These are phyloP conservation scores for Candida neerlandica DNA, from an alignment of 1,139 yeast species.

Conservation along the genomic window DNA sequence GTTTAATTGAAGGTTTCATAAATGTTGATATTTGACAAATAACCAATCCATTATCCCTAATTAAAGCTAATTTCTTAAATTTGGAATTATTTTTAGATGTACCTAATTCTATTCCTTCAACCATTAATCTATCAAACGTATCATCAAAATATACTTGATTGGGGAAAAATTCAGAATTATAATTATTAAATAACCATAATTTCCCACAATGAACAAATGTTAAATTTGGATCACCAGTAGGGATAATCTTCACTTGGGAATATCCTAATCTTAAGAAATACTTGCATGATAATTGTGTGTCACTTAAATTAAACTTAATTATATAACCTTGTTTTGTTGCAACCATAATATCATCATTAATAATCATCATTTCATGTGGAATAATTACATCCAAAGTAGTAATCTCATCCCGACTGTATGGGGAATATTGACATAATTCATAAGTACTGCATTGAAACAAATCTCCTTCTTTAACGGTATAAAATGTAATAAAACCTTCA, in stretches of 20 bases:
- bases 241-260: constrained; percentile 16
- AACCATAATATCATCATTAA: constrained; percentile 19
- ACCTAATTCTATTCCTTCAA: constrained; percentile 15
- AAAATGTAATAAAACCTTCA: constrained; percentile 21
- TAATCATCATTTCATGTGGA: constrained; percentile 23
- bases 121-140: constrained; percentile 27
- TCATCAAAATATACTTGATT: constrained; percentile 44
- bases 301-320: constrained; percentile 19
- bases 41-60: constrained; percentile 55
- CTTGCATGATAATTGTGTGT: constrained; percentile 14
- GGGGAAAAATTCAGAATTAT: constrained; percentile 34
- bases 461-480: neutral
- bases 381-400: constrained; percentile 15
- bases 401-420: constrained; percentile 7
- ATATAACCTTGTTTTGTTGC: constrained; percentile 37
- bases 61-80: constrained; percentile 29
- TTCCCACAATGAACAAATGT: constrained; percentile 36
- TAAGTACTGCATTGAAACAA: neutral
- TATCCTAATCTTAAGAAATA: constrained; percentile 28
- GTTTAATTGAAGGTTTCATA: constrained; percentile 31
- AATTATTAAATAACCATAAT: constrained; percentile 46
- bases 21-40: constrained; percentile 33
- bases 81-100: constrained; percentile 12
- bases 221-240: constrained; percentile 23
- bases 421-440: constrained; percentile 11